Conservation (phyloP, 768 basidiomycete species). For the Stropharia rugosoannulata region DNA sequence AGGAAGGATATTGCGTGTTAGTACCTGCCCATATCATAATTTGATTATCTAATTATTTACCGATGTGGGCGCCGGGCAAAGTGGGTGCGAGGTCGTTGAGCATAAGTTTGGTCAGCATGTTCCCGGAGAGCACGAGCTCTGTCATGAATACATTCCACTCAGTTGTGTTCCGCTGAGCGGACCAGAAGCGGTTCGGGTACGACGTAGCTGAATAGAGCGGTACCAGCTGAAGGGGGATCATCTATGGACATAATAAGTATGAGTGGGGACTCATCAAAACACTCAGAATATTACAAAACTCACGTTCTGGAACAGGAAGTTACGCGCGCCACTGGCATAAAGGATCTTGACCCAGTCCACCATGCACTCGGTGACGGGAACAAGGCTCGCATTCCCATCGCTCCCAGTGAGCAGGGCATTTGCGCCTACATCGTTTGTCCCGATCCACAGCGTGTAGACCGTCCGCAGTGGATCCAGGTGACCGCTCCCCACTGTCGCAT, state of each 20-base stretch:
- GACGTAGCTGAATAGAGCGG: constrained; percentile 46
- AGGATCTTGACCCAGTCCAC: too few species aligned
- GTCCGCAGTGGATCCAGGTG: constrained; percentile 44
- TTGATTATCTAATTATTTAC: constrained; percentile 28
- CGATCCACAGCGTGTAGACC: constrained; percentile 67
- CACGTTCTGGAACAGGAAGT: too few species aligned
- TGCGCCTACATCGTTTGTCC: constrained; percentile 63
- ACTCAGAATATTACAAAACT: too few species aligned
- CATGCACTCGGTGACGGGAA: constrained; percentile 50
- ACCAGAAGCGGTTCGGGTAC: constrained; percentile 53
- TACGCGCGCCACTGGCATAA: too few species aligned
- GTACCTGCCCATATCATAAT: too few species aligned
- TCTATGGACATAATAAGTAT: constrained; percentile 30
- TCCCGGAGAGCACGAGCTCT: constrained; percentile 51
- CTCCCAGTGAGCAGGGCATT: constrained; percentile 53
- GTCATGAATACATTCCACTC: constrained; percentile 58
- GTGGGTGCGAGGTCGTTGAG: constrained; percentile 46
- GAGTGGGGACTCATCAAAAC: too few species aligned
- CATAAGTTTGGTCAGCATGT: constrained; percentile 50
- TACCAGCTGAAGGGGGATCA: constrained; percentile 53
- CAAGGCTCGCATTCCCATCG: constrained; percentile 46
- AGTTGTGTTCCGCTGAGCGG: constrained; percentile 48
- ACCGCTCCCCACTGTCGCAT: constrained; percentile 24
- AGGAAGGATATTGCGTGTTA: too few species aligned
- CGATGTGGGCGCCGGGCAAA: constrained; percentile 55